phyloP scores from a whole-genome alignment of 2,329 filamentous ascomycete species.

The Zarea fungicola region DNA sequence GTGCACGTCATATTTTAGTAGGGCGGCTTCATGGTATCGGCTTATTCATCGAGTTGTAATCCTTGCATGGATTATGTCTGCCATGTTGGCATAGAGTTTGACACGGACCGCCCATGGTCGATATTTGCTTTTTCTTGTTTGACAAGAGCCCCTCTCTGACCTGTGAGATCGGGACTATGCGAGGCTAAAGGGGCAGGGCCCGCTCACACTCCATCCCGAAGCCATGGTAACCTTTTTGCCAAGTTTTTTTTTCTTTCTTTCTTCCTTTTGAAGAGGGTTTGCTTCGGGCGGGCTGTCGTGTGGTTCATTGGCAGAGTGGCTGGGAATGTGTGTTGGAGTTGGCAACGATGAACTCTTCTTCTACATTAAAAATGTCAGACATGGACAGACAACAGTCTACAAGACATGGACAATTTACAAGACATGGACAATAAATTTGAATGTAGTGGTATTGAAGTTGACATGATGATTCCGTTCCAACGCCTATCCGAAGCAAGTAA shows the following conservation, averaged over 20 bases:
- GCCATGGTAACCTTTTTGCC: neutral
- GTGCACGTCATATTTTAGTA: too few species aligned
- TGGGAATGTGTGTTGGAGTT: too few species aligned
- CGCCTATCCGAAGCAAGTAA: neutral
- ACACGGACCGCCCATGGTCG: neutral
- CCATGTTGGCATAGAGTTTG: too few species aligned
- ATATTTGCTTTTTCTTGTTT: neutral
- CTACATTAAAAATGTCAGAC: too few species aligned
- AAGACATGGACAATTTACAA: neutral
- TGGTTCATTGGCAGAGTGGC: too few species aligned
- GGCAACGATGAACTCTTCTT: too few species aligned
- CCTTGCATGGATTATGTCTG: too few species aligned
- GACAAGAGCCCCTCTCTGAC: too few species aligned
- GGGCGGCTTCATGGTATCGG: too few species aligned
- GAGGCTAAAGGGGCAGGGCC: neutral
- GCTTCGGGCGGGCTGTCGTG: neutral
- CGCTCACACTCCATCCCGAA: neutral
- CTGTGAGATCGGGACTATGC: slow-evolving; percentile 1
- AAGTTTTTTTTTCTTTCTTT: neutral
- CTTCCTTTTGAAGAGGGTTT: neutral
- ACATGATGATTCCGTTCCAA: slow-evolving; percentile 1
- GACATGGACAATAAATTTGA: neutral
- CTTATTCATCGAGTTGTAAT: too few species aligned
- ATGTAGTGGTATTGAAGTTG: neutral
- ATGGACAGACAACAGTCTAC: neutral